Base-by-base conservation (phyloP, 2,329 filamentous ascomycete species). In the Metarhizium brunneum region DNA sequence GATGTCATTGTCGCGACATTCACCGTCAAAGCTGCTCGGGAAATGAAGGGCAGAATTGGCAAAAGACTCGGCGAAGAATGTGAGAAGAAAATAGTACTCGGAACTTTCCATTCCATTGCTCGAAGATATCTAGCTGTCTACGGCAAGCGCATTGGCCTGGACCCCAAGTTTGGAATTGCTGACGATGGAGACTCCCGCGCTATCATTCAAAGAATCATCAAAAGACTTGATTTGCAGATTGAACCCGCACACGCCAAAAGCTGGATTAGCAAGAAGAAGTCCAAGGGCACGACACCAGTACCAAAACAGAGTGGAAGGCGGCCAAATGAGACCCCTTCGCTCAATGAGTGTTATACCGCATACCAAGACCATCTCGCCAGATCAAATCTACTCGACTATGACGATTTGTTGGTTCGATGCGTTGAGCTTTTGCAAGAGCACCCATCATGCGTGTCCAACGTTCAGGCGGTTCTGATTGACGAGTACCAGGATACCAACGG, bases 401-500 rank as follows among this genome's bases (percentile, higher is more conserved):
- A 99, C 64, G 94, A 99, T 67, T 78, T 99, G 25, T 79, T 99
- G 5, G 77, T 96, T 14, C 83, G 85, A 62, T 96, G 92, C 61
- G 86, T 88, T 8, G 84, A 95, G 57, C 78, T 99, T 11, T 78
- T 99, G 20, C 80, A 79, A 57, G 75, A 78, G 20, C 81, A 88
- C 61, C 90, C 92, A 0, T 76, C 82, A 14, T 96, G 92, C 64
- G 92, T 96, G 3, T 86, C 86, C 14, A 96, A 96, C 62, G 85
- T 99, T 18, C 85, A 96, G 69, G 84, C 90, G 0, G 91, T 97
- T 6, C 78, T 99, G 49, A 95, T 99, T 59, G 92, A 99, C 67
- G 92, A 99, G 67, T 99, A 96, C 60, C 92, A 99, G 71, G 92
- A 99, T 71, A 97, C 92, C 7, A 99, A 97, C 66, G 82, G 90